Base-by-base conservation (phyloP, 352 stramenopile species). In the Globisporangium perplexum region DNA sequence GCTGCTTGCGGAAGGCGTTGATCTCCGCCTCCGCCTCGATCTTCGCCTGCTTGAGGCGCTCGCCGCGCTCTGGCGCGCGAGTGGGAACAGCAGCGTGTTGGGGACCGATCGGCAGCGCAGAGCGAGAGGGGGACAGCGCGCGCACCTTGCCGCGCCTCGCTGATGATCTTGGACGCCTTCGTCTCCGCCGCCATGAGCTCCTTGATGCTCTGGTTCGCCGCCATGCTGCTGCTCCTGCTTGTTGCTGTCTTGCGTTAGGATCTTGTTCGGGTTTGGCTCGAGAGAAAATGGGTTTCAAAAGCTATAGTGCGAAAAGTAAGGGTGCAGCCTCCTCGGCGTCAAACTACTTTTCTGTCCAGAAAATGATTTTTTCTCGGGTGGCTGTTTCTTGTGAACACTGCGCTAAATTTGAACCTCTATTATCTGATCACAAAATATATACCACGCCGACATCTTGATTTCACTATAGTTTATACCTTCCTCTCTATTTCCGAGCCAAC, bases 91-190 rank as follows among this genome's bases (percentile, higher is more conserved):
- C 1, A 8, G 31, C 31, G 31, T 36, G 31, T 10, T 36, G 31
- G 31, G 31, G 1, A 36, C 8, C 31, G 31, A 36, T 36, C 31
- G 31, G 12, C 15, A 22, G n/a, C 17, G 28, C 17, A 17, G 22
- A 51, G 23, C 4, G n/a, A 38, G 23, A 44, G 26, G 24, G 8
- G 8, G 1, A 58, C 12, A 4, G 7, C 23, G 10, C 31, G 45
- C 50, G 44, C 46, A 91, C 83, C 84, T 76, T 90, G 76, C 24
- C 83, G 77, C 24, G 86, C 83, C 62, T 95, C 86, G 57, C 77
- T 90, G 52, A 95, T 91, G 69, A 95, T 90, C 64, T 92, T 88
- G 57, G 82, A 93, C n/a, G 86, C 83, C 74, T 93, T 95, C 47
- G 76, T 90, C 76, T 95, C 86, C 54, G 86, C 86, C 47, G 83